A percentile compares a stretch with the other conserved stretches of the same genome.
phyloP scores from a whole-genome alignment of 805 yeast species.

The Starmerella lactis-condensi region DNA sequence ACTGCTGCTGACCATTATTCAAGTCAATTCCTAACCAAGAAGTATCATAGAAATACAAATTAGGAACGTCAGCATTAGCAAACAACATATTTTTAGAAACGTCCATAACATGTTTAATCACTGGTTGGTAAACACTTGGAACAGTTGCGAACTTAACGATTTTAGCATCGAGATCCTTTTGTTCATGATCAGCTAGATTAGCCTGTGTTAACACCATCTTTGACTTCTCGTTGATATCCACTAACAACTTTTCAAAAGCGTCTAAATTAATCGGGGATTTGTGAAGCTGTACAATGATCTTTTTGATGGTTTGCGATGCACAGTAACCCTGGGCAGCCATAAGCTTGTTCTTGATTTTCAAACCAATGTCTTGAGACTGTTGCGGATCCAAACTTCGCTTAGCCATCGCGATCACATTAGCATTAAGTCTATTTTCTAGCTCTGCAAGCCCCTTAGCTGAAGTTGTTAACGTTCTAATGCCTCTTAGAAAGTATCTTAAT shows the following conservation, averaged over 20 bases:
- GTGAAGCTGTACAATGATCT: constrained; percentile 9
- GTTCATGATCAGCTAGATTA: constrained; percentile 7
- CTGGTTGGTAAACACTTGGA: constrained; percentile 26
- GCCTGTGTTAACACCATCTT: constrained; percentile 12
- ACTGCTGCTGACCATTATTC: constrained; percentile 1
- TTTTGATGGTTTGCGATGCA: constrained; percentile 12
- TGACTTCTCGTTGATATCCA: constrained; percentile 12
- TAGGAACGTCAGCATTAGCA: constrained; percentile 27
- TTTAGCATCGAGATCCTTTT: constrained; percentile 13
- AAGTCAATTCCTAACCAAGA: constrained; percentile 39
- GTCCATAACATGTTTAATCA: constrained; percentile 25
- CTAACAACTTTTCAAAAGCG: constrained; percentile 13
- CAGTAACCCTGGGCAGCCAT: constrained; percentile 4
- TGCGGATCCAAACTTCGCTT: constrained; percentile 17
- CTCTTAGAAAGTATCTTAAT: constrained; percentile 23
- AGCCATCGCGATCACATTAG: constrained; percentile 15
- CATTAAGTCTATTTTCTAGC: constrained; percentile 11
- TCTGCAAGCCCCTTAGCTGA: constrained; percentile 9
- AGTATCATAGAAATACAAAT: constrained; percentile 44
- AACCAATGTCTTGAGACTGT: constrained; percentile 19
- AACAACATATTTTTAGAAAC: constrained; percentile 2
- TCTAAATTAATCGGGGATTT: constrained; percentile 13
- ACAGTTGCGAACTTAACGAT: constrained; percentile 33
- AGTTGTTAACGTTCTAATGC: constrained; percentile 21
- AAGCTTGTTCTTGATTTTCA: too few species aligned